phyloP scores from a whole-genome alignment of 2,329 filamentous ascomycete genomes.

The Trichophyton rubrum region DNA sequence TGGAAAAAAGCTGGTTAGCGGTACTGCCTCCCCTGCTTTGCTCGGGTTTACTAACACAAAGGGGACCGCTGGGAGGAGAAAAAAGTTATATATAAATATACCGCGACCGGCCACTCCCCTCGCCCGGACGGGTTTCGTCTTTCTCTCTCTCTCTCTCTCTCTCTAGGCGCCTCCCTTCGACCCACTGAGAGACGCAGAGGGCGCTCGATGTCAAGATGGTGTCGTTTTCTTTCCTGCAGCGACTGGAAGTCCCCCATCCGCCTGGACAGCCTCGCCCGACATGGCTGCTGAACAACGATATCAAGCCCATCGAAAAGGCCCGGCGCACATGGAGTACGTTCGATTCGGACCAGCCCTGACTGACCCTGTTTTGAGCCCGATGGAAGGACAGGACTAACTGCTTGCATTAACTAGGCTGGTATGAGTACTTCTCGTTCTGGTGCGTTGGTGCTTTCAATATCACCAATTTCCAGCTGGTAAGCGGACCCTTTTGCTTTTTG shows the following conservation, averaged over 20 bases:
- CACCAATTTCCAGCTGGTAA: conserved; percentile 20
- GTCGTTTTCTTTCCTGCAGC: background rate
- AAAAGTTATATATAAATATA: background rate
- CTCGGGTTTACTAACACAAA: too few relatives aligned
- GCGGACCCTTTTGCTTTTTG: background rate
- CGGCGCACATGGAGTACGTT: conserved; percentile 34
- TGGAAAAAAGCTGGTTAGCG: background rate
- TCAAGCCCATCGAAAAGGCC: conserved; percentile 35
- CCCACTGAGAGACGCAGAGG: background rate
- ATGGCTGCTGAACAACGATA: conserved; percentile 36
- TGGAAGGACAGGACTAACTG: background rate
- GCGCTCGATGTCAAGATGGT: background rate
- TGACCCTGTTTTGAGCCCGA: background rate
- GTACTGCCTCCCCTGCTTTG: background rate
- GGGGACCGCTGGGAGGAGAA: background rate
- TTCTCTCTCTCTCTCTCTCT: background rate
- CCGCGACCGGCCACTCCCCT: background rate
- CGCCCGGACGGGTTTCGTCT: background rate
- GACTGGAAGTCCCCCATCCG: conserved; percentile 1
- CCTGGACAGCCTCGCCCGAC: background rate
- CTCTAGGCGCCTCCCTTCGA: background rate
- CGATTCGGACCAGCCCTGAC: conserved; percentile 28
- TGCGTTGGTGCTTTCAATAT: conserved; percentile 35
- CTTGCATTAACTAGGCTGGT: conserved; percentile 14
- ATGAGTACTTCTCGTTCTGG: conserved; percentile 38